Base-by-base conservation (phyloP, 805 yeast genomes). In the Candida vartiovaarae region DNA sequence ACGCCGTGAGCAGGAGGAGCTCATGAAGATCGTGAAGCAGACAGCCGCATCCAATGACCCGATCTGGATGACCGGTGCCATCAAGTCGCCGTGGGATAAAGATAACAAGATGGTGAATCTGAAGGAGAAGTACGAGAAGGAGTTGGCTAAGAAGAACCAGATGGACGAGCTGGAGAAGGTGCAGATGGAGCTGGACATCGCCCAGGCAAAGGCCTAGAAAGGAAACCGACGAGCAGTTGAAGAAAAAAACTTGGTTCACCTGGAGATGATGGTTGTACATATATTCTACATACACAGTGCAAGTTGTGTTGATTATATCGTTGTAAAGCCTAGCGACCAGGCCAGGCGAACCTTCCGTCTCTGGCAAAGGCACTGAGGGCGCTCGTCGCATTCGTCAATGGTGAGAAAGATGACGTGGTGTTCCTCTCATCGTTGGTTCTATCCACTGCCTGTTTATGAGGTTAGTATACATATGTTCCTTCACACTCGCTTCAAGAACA, bases 11-110 rank as follows among this genome's bases (percentile, higher is more conserved):
- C 91, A 84, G 56, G 72, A 74, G 50, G 82, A 77, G 55, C 61
- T 85, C 49, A 82, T 83, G 75, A 76, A 75, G 49, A 78, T 83
- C 26, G 90, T 78, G 1, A 67, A 74, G 45, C 57, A 73, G 48
- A 84, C 93, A 0, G 64, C 87, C 3, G 70, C 74, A 1, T 80
- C 88, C 11, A 71, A 80, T 51, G 88, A 84, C 44, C 95, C 95
- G 0, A 78, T 84, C 39, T 85, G 95, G 95, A 82, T 75, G 59
- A 79, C 95, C 0, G 95, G 90, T 0, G 68, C 78, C 1, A 73
- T 85, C 33, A 65, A 68, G 36, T 74, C 82, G 1, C 93, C 95
- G 0, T 83, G 84, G 75, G 91, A 75, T 34, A 54, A 48, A 23
- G 57, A 59, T 15, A 50, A 51, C n/a, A 57, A 58, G 40, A 54